These are phyloP conservation scores for Candida gigantensis DNA, from an alignment of 1,139 yeast species.

Conservation along the genomic window DNA sequence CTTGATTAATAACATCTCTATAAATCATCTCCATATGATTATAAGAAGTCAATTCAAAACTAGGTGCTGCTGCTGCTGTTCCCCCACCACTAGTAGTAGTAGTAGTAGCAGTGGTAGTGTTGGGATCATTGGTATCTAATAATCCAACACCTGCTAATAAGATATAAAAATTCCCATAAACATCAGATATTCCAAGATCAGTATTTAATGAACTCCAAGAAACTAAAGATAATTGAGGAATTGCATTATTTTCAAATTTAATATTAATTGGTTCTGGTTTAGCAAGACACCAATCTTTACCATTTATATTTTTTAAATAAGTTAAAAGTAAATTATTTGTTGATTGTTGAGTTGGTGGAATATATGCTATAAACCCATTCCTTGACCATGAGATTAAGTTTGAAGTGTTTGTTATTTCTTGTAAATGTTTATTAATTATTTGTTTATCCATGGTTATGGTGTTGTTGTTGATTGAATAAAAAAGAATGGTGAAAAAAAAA, in stretches of 20 bases:
- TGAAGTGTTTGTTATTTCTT: conserved; percentile 11
- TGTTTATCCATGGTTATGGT: conserved; percentile 6
- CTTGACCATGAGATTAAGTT: conserved; percentile 65
- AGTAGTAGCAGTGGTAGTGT: background rate
- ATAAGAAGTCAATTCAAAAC: conserved; percentile 48
- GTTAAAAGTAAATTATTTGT: conserved; percentile 50
- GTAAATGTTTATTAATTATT: conserved; percentile 10
- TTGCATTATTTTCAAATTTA: conserved; percentile 31
- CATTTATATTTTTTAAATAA: conserved; percentile 63
- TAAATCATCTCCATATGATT: conserved; percentile 50
- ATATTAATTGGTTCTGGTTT: conserved; percentile 46
- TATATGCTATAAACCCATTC: conserved; percentile 71
- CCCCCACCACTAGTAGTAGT: background rate
- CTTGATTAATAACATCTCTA: conserved; percentile 32
- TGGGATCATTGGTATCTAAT: conserved; percentile 17
- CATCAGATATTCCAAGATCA: conserved; percentile 54
- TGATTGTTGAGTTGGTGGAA: conserved; percentile 25
- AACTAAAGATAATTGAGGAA: conserved; percentile 34
- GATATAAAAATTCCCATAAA: conserved; percentile 51
- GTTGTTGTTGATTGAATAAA: background rate
- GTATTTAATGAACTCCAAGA: conserved; percentile 55
- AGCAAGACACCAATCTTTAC: conserved; percentile 66
- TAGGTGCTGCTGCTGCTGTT: conserved; percentile 21
- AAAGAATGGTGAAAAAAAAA: conserved; percentile 1
- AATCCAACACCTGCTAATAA: conserved; percentile 48